phyloP scores from a whole-genome alignment of 805 yeast genomes.

The Dipodascus geniculatus region DNA sequence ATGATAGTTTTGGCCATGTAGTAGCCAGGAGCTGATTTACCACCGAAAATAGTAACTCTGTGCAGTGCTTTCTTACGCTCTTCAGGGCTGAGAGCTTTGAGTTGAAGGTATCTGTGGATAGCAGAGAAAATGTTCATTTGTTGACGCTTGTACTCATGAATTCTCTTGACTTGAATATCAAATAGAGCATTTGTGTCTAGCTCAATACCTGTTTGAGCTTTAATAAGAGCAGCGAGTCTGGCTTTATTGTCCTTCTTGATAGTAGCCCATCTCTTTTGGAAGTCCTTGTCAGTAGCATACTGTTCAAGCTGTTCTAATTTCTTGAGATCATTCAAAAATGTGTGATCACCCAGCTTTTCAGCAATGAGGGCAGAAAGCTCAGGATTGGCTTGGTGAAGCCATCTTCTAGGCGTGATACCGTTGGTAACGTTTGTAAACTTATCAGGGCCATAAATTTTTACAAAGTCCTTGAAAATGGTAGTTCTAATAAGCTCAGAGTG shows the following conservation, averaged over 20 bases:
- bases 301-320: conserved; percentile 54
- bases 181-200: conserved; percentile 67
- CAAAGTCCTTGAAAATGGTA: conserved; percentile 85
- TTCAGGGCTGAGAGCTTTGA: conserved; percentile 53
- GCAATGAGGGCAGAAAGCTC: conserved; percentile 62
- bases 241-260: conserved; percentile 63
- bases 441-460: conserved; percentile 64
- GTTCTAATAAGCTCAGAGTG: conserved; percentile 86
- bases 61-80: conserved; percentile 57
- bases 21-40: conserved; percentile 97
- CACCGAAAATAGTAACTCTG: conserved; percentile 77
- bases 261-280: conserved; percentile 57
- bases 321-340: conserved; percentile 56
- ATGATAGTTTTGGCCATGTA: conserved; percentile 89
- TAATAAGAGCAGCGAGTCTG: conserved; percentile 54
- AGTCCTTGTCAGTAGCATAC: conserved; percentile 54
- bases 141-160: conserved; percentile 93
- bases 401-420: conserved; percentile 93
- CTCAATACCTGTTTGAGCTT: conserved; percentile 48
- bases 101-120: conserved; percentile 66
- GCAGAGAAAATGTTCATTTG: conserved; percentile 87
- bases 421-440: conserved; percentile 88
- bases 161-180: conserved; percentile 89
- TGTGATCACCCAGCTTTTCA: conserved; percentile 47
- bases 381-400: conserved; percentile 93